A percentile compares a stretch with the other conserved stretches of the same genome.
These are phyloP conservation scores for Paecilomyces formosus DNA, from an alignment of 2,329 filamentous ascomycete genomes.

Conservation along the genomic window DNA sequence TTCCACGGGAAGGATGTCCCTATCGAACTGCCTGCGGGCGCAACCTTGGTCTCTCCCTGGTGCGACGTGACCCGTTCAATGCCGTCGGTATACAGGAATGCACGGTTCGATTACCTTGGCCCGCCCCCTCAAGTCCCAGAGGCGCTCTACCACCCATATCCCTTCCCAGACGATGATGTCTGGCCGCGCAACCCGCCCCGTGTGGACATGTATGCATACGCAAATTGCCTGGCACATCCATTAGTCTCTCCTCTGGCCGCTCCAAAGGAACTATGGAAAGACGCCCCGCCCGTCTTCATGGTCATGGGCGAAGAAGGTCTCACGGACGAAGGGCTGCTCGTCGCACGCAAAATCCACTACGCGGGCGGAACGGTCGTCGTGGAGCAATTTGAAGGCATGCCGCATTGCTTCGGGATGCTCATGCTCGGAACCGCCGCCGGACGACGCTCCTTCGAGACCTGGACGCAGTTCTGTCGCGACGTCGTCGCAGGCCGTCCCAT, in stretches of 20 bases:
- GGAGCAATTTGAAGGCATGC: conserved; percentile 39
- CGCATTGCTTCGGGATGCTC: conserved; percentile 49
- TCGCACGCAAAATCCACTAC: conserved; percentile 32
- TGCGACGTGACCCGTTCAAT: conserved; percentile 36
- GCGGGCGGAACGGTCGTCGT: conserved; percentile 29
- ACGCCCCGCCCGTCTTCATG: conserved; percentile 34
- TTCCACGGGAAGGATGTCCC: conserved; percentile 35
- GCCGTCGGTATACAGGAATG: conserved; percentile 31
- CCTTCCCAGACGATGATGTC: conserved; percentile 25
- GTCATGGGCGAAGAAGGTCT: conserved; percentile 35
- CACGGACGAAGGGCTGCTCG: conserved; percentile 32
- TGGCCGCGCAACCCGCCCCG: conserved; percentile 38
- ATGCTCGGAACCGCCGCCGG: conserved; percentile 42
- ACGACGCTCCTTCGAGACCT: conserved; percentile 47
- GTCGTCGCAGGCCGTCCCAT: conserved; percentile 20
- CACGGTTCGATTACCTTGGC: conserved; percentile 33
- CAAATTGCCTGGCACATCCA: conserved; percentile 31
- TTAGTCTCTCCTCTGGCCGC: conserved; percentile 33
- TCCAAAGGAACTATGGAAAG: conserved; percentile 30
- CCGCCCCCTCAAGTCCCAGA: conserved; percentile 18
- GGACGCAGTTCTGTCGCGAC: conserved; percentile 47
- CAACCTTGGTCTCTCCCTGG: conserved; percentile 34
- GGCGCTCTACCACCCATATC: conserved; percentile 15
- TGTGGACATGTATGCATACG: conserved; percentile 35
- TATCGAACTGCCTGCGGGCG: conserved; percentile 34